phyloP scores from a whole-genome alignment of 192 early-diverging fungal species.

The Gamsiella multidivaricata region DNA sequence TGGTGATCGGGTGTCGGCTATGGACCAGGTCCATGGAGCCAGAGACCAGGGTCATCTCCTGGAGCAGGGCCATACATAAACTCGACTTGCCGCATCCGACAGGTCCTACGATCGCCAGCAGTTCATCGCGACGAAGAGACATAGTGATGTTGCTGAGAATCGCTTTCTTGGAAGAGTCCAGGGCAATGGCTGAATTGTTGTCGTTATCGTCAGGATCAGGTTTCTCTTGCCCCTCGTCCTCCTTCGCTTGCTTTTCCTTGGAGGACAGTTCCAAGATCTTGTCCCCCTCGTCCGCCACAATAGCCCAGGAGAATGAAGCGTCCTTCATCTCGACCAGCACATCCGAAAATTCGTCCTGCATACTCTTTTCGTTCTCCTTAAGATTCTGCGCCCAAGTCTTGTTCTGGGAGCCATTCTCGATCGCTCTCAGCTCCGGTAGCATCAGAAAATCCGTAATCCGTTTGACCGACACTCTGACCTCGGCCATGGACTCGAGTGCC shows the following conservation, averaged over 20 bases:
- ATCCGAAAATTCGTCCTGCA: background rate
- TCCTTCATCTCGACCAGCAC: slow-evolving; percentile 39
- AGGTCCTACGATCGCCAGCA: slow-evolving; percentile 56
- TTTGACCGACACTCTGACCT: slow-evolving; percentile 36
- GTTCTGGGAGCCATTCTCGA: slow-evolving; percentile 41
- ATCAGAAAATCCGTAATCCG: slow-evolving; percentile 56
- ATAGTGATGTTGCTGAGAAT: slow-evolving; percentile 53
- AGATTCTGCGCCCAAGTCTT: too few species aligned
- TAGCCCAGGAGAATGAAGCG: slow-evolving; percentile 50
- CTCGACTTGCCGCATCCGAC: slow-evolving; percentile 61
- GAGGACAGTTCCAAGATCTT: slow-evolving; percentile 23
- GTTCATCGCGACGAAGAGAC: slow-evolving; percentile 41
- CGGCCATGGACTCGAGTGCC: slow-evolving; percentile 54
- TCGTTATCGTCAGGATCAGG: background rate
- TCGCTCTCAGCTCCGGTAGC: slow-evolving; percentile 44
- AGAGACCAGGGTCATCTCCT: slow-evolving; percentile 55
- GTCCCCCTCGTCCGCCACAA: slow-evolving; percentile 25
- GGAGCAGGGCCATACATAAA: slow-evolving; percentile 58
- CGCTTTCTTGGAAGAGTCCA: slow-evolving; percentile 23
- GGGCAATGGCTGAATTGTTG: slow-evolving; percentile 4
- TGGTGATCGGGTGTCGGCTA: slow-evolving; percentile 10
- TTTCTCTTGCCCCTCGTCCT: background rate
- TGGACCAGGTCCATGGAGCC: slow-evolving; percentile 51
- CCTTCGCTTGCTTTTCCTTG: slow-evolving; percentile 24
- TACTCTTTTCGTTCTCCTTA: too few species aligned